These are phyloP conservation scores for Pythium rhizo-oryzae DNA, from an alignment of 352 stramenopile genomes.

Conservation along the genomic window DNA sequence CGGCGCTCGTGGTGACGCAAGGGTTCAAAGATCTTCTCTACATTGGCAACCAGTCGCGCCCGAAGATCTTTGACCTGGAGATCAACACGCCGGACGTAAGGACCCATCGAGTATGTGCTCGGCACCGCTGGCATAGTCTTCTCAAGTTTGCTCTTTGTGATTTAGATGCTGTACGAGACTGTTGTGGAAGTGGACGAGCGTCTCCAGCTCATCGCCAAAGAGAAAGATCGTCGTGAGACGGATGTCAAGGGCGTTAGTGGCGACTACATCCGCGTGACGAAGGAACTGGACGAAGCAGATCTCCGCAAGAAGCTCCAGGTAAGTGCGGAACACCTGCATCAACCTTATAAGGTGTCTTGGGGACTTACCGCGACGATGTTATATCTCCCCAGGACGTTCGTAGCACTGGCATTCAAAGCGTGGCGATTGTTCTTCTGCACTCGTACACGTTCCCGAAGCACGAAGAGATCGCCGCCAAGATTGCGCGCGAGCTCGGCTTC, in stretches of 20 bases:
- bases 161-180: constrained; percentile 94
- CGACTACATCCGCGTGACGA: constrained; percentile 87
- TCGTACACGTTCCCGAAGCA: constrained; percentile 96
- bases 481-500: constrained; percentile 94
- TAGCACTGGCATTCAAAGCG: constrained; percentile 89
- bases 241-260: constrained; percentile 87
- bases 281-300: constrained; percentile 77
- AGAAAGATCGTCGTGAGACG: constrained; percentile 48
- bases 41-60: constrained; percentile 98
- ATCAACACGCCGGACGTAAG: constrained; percentile 90
- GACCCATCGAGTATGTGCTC: too few species aligned
- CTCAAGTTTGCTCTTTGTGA: background rate
- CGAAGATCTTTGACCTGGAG: constrained; percentile 97
- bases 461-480: constrained; percentile 87
- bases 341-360: background rate
- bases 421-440: constrained; percentile 96
- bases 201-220: constrained; percentile 90
- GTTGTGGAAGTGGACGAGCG: constrained; percentile 98
- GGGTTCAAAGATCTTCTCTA: constrained; percentile 97
- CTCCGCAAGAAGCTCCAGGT: constrained; percentile 79
- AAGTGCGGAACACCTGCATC: background rate
- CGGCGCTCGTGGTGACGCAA: constrained; percentile 94
- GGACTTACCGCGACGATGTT: background rate
- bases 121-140: too few species aligned
- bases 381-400: constrained; percentile 16